Evolutionary conservation across 495 filamentous ascomycete species (phyloP).

Genomic region (Pyrenula massariospora): DNA sequence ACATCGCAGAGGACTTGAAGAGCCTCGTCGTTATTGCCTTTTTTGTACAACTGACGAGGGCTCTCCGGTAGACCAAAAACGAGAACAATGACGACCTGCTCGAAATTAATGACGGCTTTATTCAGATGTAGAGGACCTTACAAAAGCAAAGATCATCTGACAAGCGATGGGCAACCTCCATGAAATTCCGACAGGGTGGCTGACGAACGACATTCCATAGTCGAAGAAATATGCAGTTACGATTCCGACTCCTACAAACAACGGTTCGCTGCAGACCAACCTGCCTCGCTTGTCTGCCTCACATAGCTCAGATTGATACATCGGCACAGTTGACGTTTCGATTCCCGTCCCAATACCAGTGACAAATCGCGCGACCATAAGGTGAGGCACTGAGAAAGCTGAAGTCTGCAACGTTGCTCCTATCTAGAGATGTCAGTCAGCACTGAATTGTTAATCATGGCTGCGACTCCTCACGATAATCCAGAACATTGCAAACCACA

Average conservation of each 20-base stretch:
- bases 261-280: conserved; percentile 30
- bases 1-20: conserved; percentile 37
- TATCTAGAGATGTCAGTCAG: conserved; percentile 17
- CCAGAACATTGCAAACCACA: conserved; percentile 27
- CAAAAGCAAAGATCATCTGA: conserved; percentile 27
- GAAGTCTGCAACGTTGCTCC: conserved; percentile 31
- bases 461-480: conserved; percentile 15
- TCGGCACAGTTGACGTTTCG: conserved; percentile 33
- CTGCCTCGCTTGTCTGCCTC: conserved; percentile 29
- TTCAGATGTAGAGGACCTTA: not conserved
- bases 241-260: conserved; percentile 25
- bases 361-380: conserved; percentile 36
- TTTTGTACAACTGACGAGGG: conserved; percentile 31
- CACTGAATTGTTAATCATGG: not conserved
- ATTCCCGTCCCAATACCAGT: conserved; percentile 40
- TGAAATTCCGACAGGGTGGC: conserved; percentile 13
- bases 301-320: conserved; percentile 37
- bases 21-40: conserved; percentile 29
- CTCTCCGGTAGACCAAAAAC: conserved; percentile 24
- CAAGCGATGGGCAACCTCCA: conserved; percentile 35
- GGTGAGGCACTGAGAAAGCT: conserved; percentile 25
- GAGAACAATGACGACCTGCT: conserved; percentile 9
- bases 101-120: not conserved
- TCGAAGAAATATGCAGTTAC: conserved; percentile 34
- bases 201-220: conserved; percentile 28